phyloP scores from a whole-genome alignment of 73 alveolate genomes.

The Uronychia binucleata region DNA sequence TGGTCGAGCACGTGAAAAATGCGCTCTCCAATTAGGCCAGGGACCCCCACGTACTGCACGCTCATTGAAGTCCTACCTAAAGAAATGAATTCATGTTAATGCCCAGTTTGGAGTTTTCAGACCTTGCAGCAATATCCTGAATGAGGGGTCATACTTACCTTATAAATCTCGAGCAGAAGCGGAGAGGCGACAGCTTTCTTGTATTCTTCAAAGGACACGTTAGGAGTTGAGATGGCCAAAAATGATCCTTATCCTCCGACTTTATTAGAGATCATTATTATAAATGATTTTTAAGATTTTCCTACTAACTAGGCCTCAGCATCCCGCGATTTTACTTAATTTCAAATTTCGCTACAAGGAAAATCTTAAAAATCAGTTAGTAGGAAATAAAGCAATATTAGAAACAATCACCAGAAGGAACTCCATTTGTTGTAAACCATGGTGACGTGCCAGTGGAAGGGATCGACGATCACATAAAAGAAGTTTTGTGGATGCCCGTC shows the following conservation, averaged over 20 bases:
- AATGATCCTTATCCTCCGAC: too few species aligned
- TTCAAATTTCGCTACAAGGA: neutral
- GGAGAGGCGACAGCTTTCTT: neutral
- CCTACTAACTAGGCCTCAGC: neutral
- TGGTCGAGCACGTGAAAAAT: neutral
- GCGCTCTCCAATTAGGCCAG: neutral
- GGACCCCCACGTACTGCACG: neutral
- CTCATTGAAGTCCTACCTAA: neutral
- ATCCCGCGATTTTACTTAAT: too few species aligned
- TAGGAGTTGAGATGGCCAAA: neutral
- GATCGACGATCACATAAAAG: constrained; percentile 83
- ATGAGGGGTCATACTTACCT: neutral
- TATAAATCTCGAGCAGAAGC: neutral
- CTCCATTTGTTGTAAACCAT: constrained; percentile 85
- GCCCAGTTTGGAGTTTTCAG: neutral
- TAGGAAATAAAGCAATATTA: neutral
- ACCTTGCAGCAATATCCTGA: neutral
- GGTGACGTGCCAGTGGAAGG: constrained; percentile 85
- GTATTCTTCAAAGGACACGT: neutral
- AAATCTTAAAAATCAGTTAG: neutral
- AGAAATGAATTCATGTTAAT: neutral
- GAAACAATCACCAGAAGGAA: constrained; percentile 72
- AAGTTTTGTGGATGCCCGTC: constrained; percentile 80
- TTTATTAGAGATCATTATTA: neutral
- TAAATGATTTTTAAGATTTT: too few species aligned